These are phyloP conservation scores for Aspergillus thermomutatus DNA, from an alignment of 2,329 filamentous ascomycete genomes.

Conservation along the genomic window DNA sequence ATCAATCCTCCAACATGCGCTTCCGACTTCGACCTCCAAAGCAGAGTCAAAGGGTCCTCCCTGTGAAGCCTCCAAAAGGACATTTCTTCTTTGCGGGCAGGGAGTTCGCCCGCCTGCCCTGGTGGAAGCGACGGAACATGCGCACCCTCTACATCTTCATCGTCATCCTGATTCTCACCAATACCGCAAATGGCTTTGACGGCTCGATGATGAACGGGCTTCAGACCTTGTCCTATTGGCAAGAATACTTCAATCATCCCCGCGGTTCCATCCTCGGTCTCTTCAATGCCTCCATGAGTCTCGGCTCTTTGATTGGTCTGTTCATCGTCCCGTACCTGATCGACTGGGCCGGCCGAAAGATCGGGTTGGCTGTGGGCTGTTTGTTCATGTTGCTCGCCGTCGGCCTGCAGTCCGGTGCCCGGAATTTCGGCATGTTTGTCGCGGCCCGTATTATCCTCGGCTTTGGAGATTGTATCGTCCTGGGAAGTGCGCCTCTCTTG, in stretches of 20 bases:
- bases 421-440: slow-evolving; percentile 26
- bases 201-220: slow-evolving; percentile 28
- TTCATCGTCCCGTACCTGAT: slow-evolving; percentile 16
- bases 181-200: slow-evolving; percentile 38
- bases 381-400: slow-evolving; percentile 22
- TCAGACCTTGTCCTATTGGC: slow-evolving; percentile 24
- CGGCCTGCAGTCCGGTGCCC: slow-evolving; percentile 22
- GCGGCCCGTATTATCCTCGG: slow-evolving; percentile 23
- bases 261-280: slow-evolving; percentile 18
- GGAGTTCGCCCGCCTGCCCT: slow-evolving; percentile 24
- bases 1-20: slow-evolving; percentile 1
- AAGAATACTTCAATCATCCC: slow-evolving; percentile 22
- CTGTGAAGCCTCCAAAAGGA: slow-evolving; percentile 17
- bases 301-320: slow-evolving; percentile 17
- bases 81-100: slow-evolving; percentile 25
- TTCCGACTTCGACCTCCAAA: slow-evolving; percentile 12
- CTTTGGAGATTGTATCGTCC: slow-evolving; percentile 20
- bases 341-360: slow-evolving; percentile 17
- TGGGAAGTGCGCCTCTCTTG: slow-evolving; percentile 20
- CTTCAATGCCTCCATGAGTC: slow-evolving; percentile 17
- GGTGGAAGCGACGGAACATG: slow-evolving; percentile 28
- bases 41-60: slow-evolving; percentile 7
- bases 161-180: slow-evolving; percentile 26
- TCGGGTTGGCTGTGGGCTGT: slow-evolving; percentile 9
- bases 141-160: slow-evolving; percentile 30